Evolutionary conservation across 108 stramenopile species (phyloP).

Genomic region (Cyclotella choctawhatcheeana): DNA sequence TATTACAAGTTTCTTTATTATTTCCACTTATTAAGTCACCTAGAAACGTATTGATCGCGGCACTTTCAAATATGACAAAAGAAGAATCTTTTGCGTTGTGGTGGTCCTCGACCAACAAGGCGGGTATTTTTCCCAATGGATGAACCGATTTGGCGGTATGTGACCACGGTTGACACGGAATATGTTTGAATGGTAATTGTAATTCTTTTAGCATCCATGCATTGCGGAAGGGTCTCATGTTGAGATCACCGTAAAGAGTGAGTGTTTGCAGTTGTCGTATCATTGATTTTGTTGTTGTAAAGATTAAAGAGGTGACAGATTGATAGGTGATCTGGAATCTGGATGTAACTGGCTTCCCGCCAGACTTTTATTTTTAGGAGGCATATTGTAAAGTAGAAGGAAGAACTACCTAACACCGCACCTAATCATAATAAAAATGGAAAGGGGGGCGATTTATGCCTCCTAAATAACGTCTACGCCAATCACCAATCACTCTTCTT

Average conservation of each 20-base stretch:
- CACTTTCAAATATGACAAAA: slow-evolving; percentile 70
- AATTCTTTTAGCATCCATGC: slow-evolving; percentile 90
- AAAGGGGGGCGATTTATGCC: not conserved
- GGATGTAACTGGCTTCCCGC: no score
- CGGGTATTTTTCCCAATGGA: slow-evolving; percentile 79
- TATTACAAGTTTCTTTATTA: not conserved
- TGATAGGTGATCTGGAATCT: no score
- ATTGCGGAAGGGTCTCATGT: slow-evolving; percentile 74
- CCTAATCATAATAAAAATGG: no score
- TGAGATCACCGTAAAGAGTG: slow-evolving; percentile 63
- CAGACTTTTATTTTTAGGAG: no score
- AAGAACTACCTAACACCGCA: no score
- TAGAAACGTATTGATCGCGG: slow-evolving; percentile 80
- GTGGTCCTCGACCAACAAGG: slow-evolving; percentile 53
- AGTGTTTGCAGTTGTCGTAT: slow-evolving; percentile 20
- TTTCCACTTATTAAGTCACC: slow-evolving; percentile 61
- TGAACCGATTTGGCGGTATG: slow-evolving; percentile 47
- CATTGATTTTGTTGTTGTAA: slow-evolving; percentile 2
- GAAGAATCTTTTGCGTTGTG: slow-evolving; percentile 1
- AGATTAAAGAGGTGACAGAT: not conserved
- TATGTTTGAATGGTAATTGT: slow-evolving; percentile 45
- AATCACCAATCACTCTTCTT: not conserved
- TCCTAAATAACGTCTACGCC: not conserved
- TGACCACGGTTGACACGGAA: slow-evolving; percentile 50
- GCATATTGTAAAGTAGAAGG: no score